Evolutionary conservation across 1,284 basidiomycete genomes (phyloP).

Genomic region (Trichosporon coremiiforme): DNA sequence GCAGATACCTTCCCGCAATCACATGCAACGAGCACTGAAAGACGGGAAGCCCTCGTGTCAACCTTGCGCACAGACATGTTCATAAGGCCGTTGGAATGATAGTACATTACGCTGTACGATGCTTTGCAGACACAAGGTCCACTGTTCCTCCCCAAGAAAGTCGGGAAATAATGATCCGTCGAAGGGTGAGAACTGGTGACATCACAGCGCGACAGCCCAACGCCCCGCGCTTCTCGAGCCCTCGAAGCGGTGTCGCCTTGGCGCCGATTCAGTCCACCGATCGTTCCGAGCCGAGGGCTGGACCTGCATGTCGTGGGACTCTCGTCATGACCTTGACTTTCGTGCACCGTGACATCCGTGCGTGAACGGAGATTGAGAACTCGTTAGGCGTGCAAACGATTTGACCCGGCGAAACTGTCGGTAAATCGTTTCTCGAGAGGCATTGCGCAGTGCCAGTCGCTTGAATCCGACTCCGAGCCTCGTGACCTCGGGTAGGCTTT

Average conservation of each 20-base stretch:
- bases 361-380: not conserved
- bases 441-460: not conserved
- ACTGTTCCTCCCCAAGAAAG: not conserved
- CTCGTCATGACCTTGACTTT: not conserved
- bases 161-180: not conserved
- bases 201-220: not conserved
- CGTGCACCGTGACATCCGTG: not conserved
- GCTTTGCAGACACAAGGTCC: not conserved
- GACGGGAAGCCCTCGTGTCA: not conserved
- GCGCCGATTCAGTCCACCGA: not conserved
- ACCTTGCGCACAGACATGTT: not conserved
- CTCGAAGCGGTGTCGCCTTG: not conserved
- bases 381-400: not conserved
- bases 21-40: not conserved
- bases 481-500: not conserved
- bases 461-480: not conserved
- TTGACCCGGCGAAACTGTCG: not conserved
- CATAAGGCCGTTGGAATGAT: not conserved
- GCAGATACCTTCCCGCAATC: not conserved
- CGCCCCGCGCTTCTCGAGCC: not conserved
- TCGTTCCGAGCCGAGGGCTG: not conserved
- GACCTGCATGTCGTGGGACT: not conserved
- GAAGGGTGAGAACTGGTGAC: not conserved
- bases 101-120: not conserved
- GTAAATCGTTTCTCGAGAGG: not conserved